phyloP scores from a whole-genome alignment of 306 rosid genomes.

The Sechiopsis laciniata region DNA sequence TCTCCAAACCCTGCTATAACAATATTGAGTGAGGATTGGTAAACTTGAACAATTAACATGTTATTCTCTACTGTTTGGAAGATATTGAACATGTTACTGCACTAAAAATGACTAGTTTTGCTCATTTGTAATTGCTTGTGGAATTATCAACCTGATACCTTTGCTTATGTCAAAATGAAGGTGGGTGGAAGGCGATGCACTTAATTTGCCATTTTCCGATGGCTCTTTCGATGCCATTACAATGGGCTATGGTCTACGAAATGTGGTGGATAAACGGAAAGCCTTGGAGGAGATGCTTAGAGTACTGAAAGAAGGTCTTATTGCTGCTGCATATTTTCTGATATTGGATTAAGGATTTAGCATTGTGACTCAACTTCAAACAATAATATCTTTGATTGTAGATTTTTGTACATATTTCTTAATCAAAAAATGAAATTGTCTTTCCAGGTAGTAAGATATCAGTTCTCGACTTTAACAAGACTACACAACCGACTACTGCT shows the following conservation, averaged over 20 bases:
- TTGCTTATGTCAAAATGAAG: slow-evolving; percentile 32
- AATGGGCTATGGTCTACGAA: slow-evolving; percentile 87
- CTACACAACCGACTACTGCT: slow-evolving; percentile 41
- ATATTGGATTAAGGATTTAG: background rate
- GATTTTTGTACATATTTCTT: background rate
- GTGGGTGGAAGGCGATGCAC: slow-evolving; percentile 96
- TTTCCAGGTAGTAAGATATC: slow-evolving; percentile 64
- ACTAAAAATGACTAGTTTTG: background rate
- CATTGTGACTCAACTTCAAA: background rate
- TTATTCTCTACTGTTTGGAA: background rate
- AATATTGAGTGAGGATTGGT: slow-evolving; percentile 75
- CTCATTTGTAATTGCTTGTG: background rate
- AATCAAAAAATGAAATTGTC: background rate
- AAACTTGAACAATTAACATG: slow-evolving; percentile 23
- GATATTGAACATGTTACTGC: background rate
- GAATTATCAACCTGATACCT: slow-evolving; percentile 1
- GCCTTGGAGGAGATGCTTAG: slow-evolving; percentile 68
- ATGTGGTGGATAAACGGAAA: slow-evolving; percentile 60
- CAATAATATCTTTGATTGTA: background rate
- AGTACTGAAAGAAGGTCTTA: slow-evolving; percentile 64
- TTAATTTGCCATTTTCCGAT: slow-evolving; percentile 69
- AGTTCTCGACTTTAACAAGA: slow-evolving; percentile 77
- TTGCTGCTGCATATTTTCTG: background rate
- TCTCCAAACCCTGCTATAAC: slow-evolving; percentile 36
- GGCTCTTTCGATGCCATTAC: slow-evolving; percentile 74